Base-by-base conservation (phyloP, 208 protist species). In the Phytomonas sp. region DNA sequence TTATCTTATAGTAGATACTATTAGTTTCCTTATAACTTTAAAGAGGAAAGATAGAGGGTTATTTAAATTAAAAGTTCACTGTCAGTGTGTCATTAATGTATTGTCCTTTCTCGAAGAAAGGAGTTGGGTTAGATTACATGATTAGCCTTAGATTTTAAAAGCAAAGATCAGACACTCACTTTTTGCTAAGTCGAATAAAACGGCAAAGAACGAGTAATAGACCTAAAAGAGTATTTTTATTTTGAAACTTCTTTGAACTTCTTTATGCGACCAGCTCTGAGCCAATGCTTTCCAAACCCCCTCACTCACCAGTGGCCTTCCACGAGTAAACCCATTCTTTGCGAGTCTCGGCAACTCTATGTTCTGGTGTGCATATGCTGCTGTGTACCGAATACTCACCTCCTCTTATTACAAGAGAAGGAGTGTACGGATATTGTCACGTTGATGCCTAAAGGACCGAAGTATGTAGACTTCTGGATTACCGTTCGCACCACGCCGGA, bases 271-370 rank as follows among this genome's bases (percentile, higher is more conserved):
- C 84, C 83, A 0, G 77, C 80, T 6, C 77, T 95, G 30, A 84
- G 70, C 30, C 78, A 93, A 65, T 92, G 87, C 72, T 95, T 95
- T 61, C 91, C 91, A 7, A 84, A 93, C 74, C 86, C 84, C 0
- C 80, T 95, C 61, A 82, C 88, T 0, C 63, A 77, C 29, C 86
- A 92, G 32, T 95, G 91, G 91, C 88, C 88, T 0, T 75, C 78
- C 31, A 94, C 88, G 14, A 67, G 77, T 60, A 86, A 93, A 64
- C 84, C 86, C 3, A 80, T 89, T n/a, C 79, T 82, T 2, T 91
- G 84, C 67, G 88, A 95, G 70, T 93, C 86, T 67, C 82, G 81
- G 29, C 87, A 95, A 77, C 76, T 95, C 26, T 95, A 95, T 74
- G 81, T 80, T 14, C 85, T 95, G 0, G 91, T 94, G 29, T 85